A percentile compares a stretch with the other conserved stretches of the same genome.
Evolutionary conservation across 345 rosid genomes (phyloP).

Genomic region (Aquilaria yunnanensis): DNA sequence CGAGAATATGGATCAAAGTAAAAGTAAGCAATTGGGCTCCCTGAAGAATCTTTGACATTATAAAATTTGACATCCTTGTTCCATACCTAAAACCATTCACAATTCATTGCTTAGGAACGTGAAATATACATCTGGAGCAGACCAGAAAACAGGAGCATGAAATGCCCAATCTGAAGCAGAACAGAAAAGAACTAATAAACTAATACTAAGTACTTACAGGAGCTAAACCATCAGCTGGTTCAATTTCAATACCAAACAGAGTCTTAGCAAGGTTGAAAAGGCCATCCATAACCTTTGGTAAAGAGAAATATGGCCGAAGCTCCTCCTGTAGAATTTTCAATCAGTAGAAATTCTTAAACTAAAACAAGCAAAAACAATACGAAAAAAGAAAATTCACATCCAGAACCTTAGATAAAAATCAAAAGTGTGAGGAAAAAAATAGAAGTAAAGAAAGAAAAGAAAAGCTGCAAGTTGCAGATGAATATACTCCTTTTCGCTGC

Average conservation of each 20-base stretch:
- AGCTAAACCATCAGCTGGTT: conserved; percentile 87
- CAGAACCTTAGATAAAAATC: not conserved
- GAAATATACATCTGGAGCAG: not conserved
- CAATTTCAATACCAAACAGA: conserved; percentile 71
- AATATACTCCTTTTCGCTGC: too few relatives aligned
- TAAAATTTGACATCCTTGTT: conserved; percentile 78
- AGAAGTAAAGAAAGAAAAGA: not conserved
- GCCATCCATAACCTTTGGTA: conserved; percentile 85
- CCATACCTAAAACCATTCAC: conserved; percentile 58
- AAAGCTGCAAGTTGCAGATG: too few relatives aligned
- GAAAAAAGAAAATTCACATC: too few relatives aligned
- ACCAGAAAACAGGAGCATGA: not conserved
- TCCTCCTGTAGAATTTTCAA: conserved; percentile 54
- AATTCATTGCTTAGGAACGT: too few relatives aligned
- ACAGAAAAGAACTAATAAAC: conserved; percentile 8
- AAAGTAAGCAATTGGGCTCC: conserved; percentile 76
- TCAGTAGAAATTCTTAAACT: conserved; percentile 3
- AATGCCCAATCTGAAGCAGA: not conserved
- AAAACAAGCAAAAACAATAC: not conserved
- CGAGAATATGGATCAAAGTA: conserved; percentile 97
- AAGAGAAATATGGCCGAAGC: conserved; percentile 79
- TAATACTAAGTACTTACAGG: conserved; percentile 44
- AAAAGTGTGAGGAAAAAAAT: not conserved
- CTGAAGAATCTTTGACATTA: conserved; percentile 72
- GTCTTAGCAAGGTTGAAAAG: conserved; percentile 68